phyloP scores from a whole-genome alignment of 106 monocot species.

The Acorus calamus region DNA sequence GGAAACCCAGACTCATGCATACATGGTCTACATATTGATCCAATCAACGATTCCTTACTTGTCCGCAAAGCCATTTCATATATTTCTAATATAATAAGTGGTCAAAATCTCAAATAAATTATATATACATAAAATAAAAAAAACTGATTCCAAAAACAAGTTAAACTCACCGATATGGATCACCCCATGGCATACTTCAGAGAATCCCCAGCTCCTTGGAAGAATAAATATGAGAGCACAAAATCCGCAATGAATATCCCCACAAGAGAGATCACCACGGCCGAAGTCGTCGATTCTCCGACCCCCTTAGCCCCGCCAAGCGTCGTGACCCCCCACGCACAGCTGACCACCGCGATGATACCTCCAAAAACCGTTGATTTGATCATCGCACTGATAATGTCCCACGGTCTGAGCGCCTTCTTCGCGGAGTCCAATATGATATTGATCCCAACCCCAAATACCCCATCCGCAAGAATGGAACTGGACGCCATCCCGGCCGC shows the following conservation, averaged over 20 bases:
- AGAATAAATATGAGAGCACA: slow-evolving; percentile 59
- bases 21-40: too few species aligned
- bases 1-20: too few species aligned
- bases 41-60: too few species aligned
- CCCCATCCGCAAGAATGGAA: slow-evolving; percentile 52
- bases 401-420: slow-evolving; percentile 59
- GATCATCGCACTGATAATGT: slow-evolving; percentile 70
- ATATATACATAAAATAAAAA: too few species aligned
- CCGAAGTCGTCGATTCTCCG: slow-evolving; percentile 68
- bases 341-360: slow-evolving; percentile 80
- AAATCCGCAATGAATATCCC: slow-evolving; percentile 82
- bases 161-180: too few species aligned
- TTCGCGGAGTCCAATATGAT: slow-evolving; percentile 75
- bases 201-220: slow-evolving; percentile 89
- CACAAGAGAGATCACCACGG: slow-evolving; percentile 65
- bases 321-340: slow-evolving; percentile 85
- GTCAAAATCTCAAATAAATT: too few species aligned
- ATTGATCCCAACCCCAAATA: slow-evolving; percentile 62
- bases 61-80: too few species aligned
- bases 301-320: slow-evolving; percentile 70
- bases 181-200: slow-evolving; percentile 87
- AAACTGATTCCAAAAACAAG: too few species aligned
- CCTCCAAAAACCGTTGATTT: slow-evolving; percentile 77
- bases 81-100: too few species aligned
- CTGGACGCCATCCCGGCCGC: slow-evolving; percentile 61